Conservation (phyloP, 768 basidiomycete species). For the Xanthoconium purpureum region DNA sequence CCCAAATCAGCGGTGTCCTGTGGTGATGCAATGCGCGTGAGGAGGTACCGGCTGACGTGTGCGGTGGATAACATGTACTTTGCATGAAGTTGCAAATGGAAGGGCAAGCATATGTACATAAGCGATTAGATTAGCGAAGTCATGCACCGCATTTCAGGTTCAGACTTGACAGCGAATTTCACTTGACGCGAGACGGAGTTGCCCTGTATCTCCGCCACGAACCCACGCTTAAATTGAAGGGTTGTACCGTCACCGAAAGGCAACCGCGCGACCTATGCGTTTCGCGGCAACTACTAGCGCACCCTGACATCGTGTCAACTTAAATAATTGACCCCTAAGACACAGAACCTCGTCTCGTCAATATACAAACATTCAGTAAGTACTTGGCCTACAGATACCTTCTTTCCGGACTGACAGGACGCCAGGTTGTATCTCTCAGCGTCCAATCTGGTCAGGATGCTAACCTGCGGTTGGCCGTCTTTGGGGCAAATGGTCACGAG, state of each 20-base stretch:
- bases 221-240: not conserved
- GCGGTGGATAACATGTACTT: too few species aligned
- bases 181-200: not conserved
- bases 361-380: not conserved
- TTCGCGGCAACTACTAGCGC: not conserved
- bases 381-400: not conserved
- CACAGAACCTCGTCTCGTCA: not conserved
- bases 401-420: not conserved
- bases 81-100: too few species aligned
- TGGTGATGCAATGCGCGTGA: too few species aligned
- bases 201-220: constrained; percentile 1
- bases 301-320: not conserved
- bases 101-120: too few species aligned
- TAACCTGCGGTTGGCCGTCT: constrained; percentile 3
- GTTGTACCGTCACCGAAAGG: not conserved
- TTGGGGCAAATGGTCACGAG: constrained; percentile 11
- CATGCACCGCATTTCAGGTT: too few species aligned
- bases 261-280: constrained; percentile 7
- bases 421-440: not conserved
- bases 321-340: not conserved
- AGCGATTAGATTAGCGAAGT: too few species aligned
- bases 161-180: too few species aligned
- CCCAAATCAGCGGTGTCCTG: too few species aligned
- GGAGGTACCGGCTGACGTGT: too few species aligned
- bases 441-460: not conserved